Evolutionary conservation across 257 asterid species (phyloP), one percentile per base, ranked within the genome.

Genomic region (Asclepias syriaca): DNA sequence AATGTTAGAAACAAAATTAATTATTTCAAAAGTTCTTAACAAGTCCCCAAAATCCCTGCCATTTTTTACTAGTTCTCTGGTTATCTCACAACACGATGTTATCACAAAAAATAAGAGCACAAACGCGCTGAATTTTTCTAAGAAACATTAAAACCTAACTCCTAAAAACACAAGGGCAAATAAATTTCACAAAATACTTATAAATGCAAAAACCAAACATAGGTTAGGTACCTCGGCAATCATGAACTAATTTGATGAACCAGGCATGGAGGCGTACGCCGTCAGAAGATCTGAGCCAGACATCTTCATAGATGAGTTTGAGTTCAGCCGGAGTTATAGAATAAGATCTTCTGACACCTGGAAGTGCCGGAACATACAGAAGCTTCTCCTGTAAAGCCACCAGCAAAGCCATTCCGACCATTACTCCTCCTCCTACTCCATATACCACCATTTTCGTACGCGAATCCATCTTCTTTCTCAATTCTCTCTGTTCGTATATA

Each of bases 211-310:
- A 15, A n/a, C 19, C 22, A 46, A 29, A 43, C 14, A 8, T 15
- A 34, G 5, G 39, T 4, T 34, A 27, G 10, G 9, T 19, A 89
- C 99, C 99, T 85, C 82, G 77, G 81, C 89, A 84, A 51, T 92
- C 90, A 40, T 97, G 94, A 69, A 84, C 63, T 68, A 84, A 83
- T 81, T 92, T 95, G 73, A 95, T 90, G 80, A 92, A 95, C 99
- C 99, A 95, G 76, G 96, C 87, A 65, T 95, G 99, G 71, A 95
- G 99, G 60, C 97, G 96, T 49, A 95, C 93, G 50, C 98, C 99
- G 70, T 95, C 99, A 69, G 92, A 89, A 56, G 99, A 95, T 56
- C 93, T 88, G 70, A 95, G 97, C 98, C 99, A 92, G 21, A 95
- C 98, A 65, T 95, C 99, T 18, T 95, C 98, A 74, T 88, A 90